Base-by-base conservation (phyloP, 345 rosid genomes). In the Euphorbia pulcherrima region DNA sequence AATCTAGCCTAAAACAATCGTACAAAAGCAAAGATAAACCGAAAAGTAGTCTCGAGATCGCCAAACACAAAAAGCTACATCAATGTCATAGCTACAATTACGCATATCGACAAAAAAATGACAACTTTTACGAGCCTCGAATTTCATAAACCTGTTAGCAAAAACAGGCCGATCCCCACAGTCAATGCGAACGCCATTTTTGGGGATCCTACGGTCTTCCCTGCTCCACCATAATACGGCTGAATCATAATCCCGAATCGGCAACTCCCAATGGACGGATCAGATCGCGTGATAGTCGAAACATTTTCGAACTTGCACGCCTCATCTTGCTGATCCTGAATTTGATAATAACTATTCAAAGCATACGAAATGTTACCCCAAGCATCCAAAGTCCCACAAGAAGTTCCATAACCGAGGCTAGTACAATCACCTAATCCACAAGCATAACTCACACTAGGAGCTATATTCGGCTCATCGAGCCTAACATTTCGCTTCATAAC, bases 311-410 rank as follows among this genome's bases (percentile, higher is more conserved):
- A 94, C 79, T 83, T 85, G 82, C 97, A 94, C 14, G 97, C 97
- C 0, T 12, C 69, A 1, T 91, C 96, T 0, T 70, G 77, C 81
- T 94, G 99, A 75, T 94, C 82, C 12, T 88, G 70, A 26, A 35
- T 83, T 87, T 94, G 99, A 78, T 76, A 94, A 72, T 89, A 94
- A 80, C 97, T 94, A 60, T 94, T 91, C 50, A 89, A 89, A 1
- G 99, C 99, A 67, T 79, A 94, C 0, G 97, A 94, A 59, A 94
- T 87, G 72, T 91, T 94, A 46, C 81, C 82, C 64, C 40, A 63
- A 18, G 75, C 78, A 61, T 91, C 88, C 44, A 94, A 72, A 72
- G 35, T 54, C 13, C 83, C 88, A 50, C 99, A 94, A 2, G 96
- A 86, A 12, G 99, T 88, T 58, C 93, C 99, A 18, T 89, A 83